Percentiles rank a stretch among this genome's conserved stretches.
These are phyloP conservation scores for Apiospora sp. DNA, from an alignment of 2,329 filamentous ascomycete species.

Conservation along the genomic window DNA sequence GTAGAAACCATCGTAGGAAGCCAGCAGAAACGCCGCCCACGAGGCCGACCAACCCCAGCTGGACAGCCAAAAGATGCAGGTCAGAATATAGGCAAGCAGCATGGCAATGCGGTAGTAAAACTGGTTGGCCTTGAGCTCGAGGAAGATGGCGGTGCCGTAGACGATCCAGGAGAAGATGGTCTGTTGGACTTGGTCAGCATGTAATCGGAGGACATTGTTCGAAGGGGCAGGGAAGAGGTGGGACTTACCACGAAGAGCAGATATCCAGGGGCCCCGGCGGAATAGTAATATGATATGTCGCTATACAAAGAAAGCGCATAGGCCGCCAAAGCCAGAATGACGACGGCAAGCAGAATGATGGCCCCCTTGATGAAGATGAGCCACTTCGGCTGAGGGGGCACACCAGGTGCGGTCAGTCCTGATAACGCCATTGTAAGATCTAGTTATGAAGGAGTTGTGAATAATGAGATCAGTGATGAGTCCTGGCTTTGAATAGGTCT, in stretches of 20 bases:
- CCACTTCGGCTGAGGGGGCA: conserved; percentile 47
- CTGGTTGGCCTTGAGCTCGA: conserved; percentile 47
- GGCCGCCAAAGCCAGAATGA: conserved; percentile 49
- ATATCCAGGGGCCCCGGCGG: conserved; percentile 49
- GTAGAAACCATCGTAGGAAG: conserved; percentile 34
- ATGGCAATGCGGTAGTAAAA: conserved; percentile 50
- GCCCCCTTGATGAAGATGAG: conserved; percentile 48
- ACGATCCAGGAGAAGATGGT: conserved; percentile 51
- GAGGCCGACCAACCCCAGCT: conserved; percentile 53
- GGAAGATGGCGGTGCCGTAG: conserved; percentile 46
- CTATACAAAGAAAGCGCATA: conserved; percentile 49
- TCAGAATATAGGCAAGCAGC: conserved; percentile 46
- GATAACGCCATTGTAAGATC: conserved; percentile 32
- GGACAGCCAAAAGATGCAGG: conserved; percentile 53
- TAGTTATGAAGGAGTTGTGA: not conserved
- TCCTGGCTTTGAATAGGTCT: not conserved
- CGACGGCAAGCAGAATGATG: conserved; percentile 49
- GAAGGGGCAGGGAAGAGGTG: conserved; percentile 36
- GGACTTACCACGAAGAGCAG: conserved; percentile 56
- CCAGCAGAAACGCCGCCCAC: conserved; percentile 41
- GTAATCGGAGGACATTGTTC: conserved; percentile 26
- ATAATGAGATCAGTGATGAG: not conserved
- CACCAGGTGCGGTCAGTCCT: conserved; percentile 48
- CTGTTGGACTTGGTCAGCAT: conserved; percentile 37
- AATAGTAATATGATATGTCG: conserved; percentile 34